Evolutionary conservation across 2,329 filamentous ascomycete species (phyloP).

Genomic region (Fusarium sp.): DNA sequence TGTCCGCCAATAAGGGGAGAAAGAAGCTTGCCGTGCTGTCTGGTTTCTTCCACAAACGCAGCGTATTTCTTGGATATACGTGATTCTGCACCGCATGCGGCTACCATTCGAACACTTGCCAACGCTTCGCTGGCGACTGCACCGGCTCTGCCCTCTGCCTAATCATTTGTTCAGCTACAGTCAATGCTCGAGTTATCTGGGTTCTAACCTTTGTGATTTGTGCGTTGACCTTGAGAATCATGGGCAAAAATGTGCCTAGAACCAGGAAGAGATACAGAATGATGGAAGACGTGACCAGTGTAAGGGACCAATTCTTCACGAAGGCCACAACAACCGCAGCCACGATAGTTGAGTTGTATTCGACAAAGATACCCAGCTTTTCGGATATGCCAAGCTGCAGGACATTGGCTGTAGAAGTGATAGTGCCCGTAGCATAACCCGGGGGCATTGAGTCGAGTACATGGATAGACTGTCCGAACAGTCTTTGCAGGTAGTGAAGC

Average conservation of each 20-base stretch:
- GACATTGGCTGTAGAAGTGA: constrained; percentile 73
- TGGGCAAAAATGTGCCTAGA: constrained; percentile 64
- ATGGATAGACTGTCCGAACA: constrained; percentile 75
- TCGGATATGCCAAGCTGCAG: constrained; percentile 76
- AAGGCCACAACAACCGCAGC: constrained; percentile 69
- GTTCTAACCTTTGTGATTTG: constrained; percentile 57
- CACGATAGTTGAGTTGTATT: constrained; percentile 66
- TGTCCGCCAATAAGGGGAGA: constrained; percentile 66
- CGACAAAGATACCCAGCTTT: constrained; percentile 70
- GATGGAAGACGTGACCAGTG: constrained; percentile 69
- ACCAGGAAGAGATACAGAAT: constrained; percentile 68
- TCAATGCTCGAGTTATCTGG: neutral
- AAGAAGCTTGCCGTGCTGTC: constrained; percentile 62
- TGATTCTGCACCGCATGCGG: constrained; percentile 72
- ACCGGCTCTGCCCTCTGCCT: constrained; percentile 68
- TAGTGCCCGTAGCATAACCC: constrained; percentile 72
- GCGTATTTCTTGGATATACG: constrained; percentile 67
- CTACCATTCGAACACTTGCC: constrained; percentile 71
- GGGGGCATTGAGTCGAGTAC: constrained; percentile 75
- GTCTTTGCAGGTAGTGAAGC: constrained; percentile 72
- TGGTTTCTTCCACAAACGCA: constrained; percentile 67
- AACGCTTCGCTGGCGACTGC: constrained; percentile 73
- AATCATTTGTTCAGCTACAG: constrained; percentile 14
- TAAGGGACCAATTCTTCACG: constrained; percentile 69
- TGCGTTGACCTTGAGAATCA: constrained; percentile 66